Conservation (phyloP, 176 grass and related monocot species). For the Triticum turgidum region DNA sequence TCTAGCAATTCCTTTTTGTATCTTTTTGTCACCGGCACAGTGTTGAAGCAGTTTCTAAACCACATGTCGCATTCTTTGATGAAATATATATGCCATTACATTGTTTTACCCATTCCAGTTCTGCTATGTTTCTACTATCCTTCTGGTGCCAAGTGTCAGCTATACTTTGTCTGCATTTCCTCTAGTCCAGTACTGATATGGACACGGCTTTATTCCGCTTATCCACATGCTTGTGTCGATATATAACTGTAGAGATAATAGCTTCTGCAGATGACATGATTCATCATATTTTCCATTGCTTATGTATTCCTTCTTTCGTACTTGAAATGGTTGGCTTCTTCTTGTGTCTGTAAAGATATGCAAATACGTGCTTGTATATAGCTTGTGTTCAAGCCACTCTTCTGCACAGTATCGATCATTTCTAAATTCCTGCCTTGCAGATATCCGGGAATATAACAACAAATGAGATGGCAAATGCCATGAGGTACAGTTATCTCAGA, state of each 20-base stretch:
- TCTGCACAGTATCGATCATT: not conserved
- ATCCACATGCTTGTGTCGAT: not conserved
- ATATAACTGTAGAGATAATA: not conserved
- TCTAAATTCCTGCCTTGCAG: slow-evolving; percentile 35
- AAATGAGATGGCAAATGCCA: slow-evolving; percentile 90
- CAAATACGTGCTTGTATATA: not conserved
- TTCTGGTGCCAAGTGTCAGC: not conserved
- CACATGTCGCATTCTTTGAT: not conserved
- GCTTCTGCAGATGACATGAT: not conserved
- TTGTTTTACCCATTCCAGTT: not conserved
- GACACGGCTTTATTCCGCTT: not conserved
- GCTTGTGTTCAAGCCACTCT: not conserved
- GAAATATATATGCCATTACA: not conserved
- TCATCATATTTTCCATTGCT: not conserved
- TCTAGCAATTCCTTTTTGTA: slow-evolving; percentile 6
- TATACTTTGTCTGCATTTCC: slow-evolving; percentile 2
- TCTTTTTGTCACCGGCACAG: not conserved
- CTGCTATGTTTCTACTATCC: slow-evolving; percentile 2
- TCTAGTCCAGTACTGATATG: slow-evolving; percentile 7
- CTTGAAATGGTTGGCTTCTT: not conserved
- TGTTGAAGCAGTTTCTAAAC: not conserved
- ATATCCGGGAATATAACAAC: slow-evolving; percentile 94
- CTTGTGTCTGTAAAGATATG: slow-evolving; percentile 13
- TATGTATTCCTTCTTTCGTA: not conserved
- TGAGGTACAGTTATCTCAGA: slow-evolving; percentile 92